A percentile compares a stretch with the other conserved stretches of the same genome.
These are phyloP conservation scores for Teratosphaeria epicoccoides DNA, from an alignment of 2,329 filamentous ascomycete species.

Conservation along the genomic window DNA sequence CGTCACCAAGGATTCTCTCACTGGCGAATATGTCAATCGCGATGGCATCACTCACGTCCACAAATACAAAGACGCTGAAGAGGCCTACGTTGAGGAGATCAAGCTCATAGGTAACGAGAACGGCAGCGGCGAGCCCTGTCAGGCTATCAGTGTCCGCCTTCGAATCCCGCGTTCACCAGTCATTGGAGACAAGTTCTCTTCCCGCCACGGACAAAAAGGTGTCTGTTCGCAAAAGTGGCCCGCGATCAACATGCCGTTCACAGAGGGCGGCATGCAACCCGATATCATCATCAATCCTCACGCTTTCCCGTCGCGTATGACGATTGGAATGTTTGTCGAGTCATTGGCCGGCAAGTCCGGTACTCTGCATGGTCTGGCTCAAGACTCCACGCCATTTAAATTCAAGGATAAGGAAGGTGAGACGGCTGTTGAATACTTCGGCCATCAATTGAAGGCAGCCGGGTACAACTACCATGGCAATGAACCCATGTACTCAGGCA, in stretches of 20 bases:
- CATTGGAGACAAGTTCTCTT: constrained; percentile 98
- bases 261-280: constrained; percentile 89
- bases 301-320: constrained; percentile 99
- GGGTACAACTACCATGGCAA: constrained; percentile 98
- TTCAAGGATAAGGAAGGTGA: constrained; percentile 71
- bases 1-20: constrained; percentile 62
- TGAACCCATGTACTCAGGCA: constrained; percentile 96
- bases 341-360: constrained; percentile 92
- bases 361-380: constrained; percentile 85
- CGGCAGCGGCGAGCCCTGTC: constrained; percentile 72
- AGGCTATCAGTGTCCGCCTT: constrained; percentile 86
- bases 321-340: constrained; percentile 98
- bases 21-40: constrained; percentile 70
- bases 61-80: constrained; percentile 88
- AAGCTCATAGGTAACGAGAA: constrained; percentile 78
- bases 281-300: constrained; percentile 99
- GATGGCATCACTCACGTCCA: constrained; percentile 79
- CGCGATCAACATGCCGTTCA: constrained; percentile 86
- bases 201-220: constrained; percentile 95
- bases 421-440: constrained; percentile 88
- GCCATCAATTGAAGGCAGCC: constrained; percentile 85
- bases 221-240: constrained; percentile 96
- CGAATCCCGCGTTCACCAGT: constrained; percentile 80
- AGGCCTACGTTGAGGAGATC: constrained; percentile 84
- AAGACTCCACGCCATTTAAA: constrained; percentile 90